Evolutionary conservation across 2,329 filamentous ascomycete genomes (phyloP).

Genomic region (Metarhizium sp.): DNA sequence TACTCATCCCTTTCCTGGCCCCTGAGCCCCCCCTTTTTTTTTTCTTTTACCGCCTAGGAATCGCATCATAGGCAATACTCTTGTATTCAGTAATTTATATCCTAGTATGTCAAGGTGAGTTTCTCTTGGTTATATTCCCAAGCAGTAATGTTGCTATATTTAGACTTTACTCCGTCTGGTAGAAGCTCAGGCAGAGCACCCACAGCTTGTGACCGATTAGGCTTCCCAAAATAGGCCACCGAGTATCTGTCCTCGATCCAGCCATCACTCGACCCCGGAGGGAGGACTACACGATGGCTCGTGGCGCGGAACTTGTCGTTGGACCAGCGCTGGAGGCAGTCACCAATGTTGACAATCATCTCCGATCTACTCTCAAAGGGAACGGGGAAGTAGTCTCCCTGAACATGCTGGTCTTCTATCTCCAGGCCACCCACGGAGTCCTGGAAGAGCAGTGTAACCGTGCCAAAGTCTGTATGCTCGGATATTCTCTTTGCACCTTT

Average conservation of each 20-base stretch:
- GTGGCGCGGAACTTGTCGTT: slow-evolving; percentile 24
- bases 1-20: too few relatives aligned
- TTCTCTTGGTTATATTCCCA: background rate
- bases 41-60: too few relatives aligned
- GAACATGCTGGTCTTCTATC: slow-evolving; percentile 16
- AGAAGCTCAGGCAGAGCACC: background rate
- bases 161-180: background rate
- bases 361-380: slow-evolving; percentile 15
- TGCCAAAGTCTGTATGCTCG: slow-evolving; percentile 24
- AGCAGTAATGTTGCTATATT: background rate
- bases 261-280: slow-evolving; percentile 9
- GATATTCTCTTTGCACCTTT: slow-evolving; percentile 20
- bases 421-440: slow-evolving; percentile 19
- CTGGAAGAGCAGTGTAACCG: slow-evolving; percentile 22
- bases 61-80: too few relatives aligned
- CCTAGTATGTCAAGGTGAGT: background rate
- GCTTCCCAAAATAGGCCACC: slow-evolving; percentile 15
- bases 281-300: slow-evolving; percentile 23
- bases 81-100: too few relatives aligned
- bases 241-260: slow-evolving; percentile 18
- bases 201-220: background rate
- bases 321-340: slow-evolving; percentile 28
- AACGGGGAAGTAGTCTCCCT: slow-evolving; percentile 15
- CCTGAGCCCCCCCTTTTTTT: too few relatives aligned
- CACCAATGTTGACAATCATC: slow-evolving; percentile 30